These are phyloP conservation scores for Teratosphaeriaceae sp. DNA, from an alignment of 2,329 filamentous ascomycete genomes.

Conservation along the genomic window DNA sequence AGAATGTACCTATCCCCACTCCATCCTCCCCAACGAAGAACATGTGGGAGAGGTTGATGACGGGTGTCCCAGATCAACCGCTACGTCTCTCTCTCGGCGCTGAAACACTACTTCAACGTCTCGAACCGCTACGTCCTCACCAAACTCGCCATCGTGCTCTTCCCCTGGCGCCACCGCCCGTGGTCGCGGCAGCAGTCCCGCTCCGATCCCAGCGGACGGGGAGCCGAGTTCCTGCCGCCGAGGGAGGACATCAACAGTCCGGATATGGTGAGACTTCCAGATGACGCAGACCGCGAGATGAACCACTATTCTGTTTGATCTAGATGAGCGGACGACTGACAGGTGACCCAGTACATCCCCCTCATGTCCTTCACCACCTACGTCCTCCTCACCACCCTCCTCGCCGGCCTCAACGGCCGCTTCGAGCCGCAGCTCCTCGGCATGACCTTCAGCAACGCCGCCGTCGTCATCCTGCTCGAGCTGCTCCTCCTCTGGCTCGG, in stretches of 20 bases:
- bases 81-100: conserved; percentile 84
- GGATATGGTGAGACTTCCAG: no score
- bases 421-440: conserved; percentile 94
- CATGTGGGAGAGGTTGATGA: background rate
- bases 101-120: conserved; percentile 99
- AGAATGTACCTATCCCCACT: conserved; percentile 61
- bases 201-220: conserved; percentile 42
- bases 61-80: conserved; percentile 58
- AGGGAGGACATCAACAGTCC: conserved; percentile 89
- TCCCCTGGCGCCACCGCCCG: conserved; percentile 95
- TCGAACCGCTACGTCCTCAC: conserved; percentile 94
- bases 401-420: conserved; percentile 81
- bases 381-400: conserved; percentile 83
- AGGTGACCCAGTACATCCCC: no score
- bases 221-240: conserved; percentile 75
- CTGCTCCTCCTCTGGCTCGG: conserved; percentile 87
- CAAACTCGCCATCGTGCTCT: conserved; percentile 88
- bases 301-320: no score
- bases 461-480: conserved; percentile 78
- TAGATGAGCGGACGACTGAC: no score
- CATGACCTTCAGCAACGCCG: conserved; percentile 76
- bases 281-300: no score
- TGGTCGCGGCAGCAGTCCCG: conserved; percentile 82
- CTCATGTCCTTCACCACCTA: conserved; percentile 98
- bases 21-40: background rate